Base-by-base conservation (phyloP, 192 early-diverging fungal genomes). In the Entrophospora sp. region DNA sequence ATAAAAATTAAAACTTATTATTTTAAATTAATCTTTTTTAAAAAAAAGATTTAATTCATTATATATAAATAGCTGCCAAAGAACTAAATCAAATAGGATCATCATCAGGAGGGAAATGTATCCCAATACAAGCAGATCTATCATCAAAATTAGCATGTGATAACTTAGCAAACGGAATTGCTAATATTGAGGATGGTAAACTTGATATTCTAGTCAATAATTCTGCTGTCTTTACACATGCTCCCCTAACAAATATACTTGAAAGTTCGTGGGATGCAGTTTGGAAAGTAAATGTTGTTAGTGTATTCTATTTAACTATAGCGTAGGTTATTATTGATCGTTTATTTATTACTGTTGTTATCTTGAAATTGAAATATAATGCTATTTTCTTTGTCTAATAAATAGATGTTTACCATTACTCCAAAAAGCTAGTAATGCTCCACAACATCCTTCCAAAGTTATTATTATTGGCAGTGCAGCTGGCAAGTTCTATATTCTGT, bases 121-220 rank as follows among this genome's bases (percentile, higher is more conserved):
- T 90, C 53, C 61, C 86, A 6, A 32, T 93, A 2, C 75, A 82
- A 30, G 86, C 85, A 52, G 85, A 92, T 69, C 71, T 93, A 61
- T 70, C 43, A 53, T 67, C 31, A 71, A 61, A 61, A 6, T 22
- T 9, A 10, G 25, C 40, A 66, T n/a, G 70, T 82, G 44, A 72
- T 70, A 18, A 44, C 77, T 37, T 61, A 58, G 28, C 71, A 87
- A 25, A 77, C 75, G 5, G 55, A 25, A 3, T 58, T 70, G 66
- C 51, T 87, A 24, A 56, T 42, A 1, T 45, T 72, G 60, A 44
- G 44, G 35, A 61, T 16, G 52, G 63, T 61, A 92, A 95, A 70
- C 57, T 94, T 48, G 77, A 95, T 71, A 79, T 95, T 6, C 77
- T 97, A 20, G 76, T 97, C 46, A 97, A 97, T 78, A 97, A 97